Evolutionary conservation across 208 protist genomes (phyloP).

Genomic region (Vickermania ingenoplastis): DNA sequence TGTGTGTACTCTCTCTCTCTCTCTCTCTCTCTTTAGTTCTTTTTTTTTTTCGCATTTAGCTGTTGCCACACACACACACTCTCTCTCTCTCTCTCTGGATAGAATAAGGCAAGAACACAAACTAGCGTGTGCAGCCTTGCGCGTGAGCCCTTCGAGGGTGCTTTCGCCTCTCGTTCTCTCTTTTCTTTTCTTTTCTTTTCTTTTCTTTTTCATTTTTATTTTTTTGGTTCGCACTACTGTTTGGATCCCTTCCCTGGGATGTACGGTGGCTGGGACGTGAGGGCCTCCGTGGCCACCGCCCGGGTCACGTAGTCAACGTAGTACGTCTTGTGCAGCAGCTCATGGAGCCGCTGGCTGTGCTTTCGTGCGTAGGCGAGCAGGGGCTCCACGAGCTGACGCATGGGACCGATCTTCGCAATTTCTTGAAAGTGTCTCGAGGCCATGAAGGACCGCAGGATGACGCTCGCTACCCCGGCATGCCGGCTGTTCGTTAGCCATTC

Average conservation of each 20-base stretch:
- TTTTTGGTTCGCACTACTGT: not conserved
- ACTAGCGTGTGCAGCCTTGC: too few relatives aligned
- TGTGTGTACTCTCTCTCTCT: too few relatives aligned
- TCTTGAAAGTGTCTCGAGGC: constrained; percentile 47
- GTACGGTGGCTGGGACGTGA: constrained; percentile 63
- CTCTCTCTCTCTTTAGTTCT: too few relatives aligned
- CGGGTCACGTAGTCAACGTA: constrained; percentile 86
- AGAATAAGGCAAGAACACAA: too few relatives aligned
- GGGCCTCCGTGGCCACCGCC: constrained; percentile 28
- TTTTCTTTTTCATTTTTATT: too few relatives aligned
- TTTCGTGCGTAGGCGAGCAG: constrained; percentile 75
- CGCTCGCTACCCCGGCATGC: constrained; percentile 61
- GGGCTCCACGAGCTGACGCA: constrained; percentile 61
- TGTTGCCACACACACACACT: too few relatives aligned
- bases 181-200: too few relatives aligned
- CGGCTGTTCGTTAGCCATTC: constrained; percentile 90
- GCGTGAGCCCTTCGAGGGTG: too few relatives aligned
- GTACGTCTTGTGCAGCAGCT: constrained; percentile 75
- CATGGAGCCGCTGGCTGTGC: constrained; percentile 80
- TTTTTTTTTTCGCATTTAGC: too few relatives aligned
- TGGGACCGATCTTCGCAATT: constrained; percentile 44
- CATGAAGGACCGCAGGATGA: constrained; percentile 61
- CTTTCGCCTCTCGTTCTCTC: too few relatives aligned
- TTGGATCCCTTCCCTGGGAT: not conserved
- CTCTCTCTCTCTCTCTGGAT: too few relatives aligned